Evolutionary conservation across 2,329 filamentous ascomycete species (phyloP).

Genomic region (Clarireedia homoeocarpa): DNA sequence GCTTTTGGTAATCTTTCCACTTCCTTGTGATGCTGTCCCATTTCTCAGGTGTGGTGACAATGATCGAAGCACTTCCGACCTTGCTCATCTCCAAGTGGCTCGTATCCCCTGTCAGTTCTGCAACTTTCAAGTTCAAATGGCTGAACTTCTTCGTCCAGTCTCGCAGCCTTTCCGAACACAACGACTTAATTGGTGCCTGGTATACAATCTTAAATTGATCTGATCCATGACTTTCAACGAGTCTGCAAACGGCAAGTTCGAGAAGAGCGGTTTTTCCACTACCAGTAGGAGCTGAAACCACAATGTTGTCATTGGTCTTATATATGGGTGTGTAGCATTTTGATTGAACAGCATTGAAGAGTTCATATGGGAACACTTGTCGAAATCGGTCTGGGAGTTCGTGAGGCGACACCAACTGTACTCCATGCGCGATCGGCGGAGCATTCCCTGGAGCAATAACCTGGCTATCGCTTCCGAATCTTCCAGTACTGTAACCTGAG

Average conservation of each 20-base stretch:
- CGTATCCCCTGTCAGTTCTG: constrained; percentile 77
- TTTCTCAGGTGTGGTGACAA: constrained; percentile 83
- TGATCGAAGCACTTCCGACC: constrained; percentile 69
- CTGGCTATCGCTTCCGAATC: constrained; percentile 2
- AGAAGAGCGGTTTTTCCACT: constrained; percentile 79
- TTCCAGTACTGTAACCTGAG: background rate
- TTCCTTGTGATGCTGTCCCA: constrained; percentile 87
- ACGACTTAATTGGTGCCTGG: constrained; percentile 75
- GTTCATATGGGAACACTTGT: constrained; percentile 60
- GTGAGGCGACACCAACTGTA: constrained; percentile 49
- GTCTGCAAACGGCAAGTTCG: constrained; percentile 72
- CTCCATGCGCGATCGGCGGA: constrained; percentile 37
- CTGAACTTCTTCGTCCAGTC: constrained; percentile 75
- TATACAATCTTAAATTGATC: constrained; percentile 75
- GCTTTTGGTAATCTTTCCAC: constrained; percentile 71
- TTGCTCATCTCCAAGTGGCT: constrained; percentile 56
- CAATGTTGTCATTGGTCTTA: constrained; percentile 63
- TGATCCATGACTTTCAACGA: constrained; percentile 48
- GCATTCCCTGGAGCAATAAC: constrained; percentile 20
- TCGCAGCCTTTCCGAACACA: constrained; percentile 67
- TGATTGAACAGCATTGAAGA: constrained; percentile 79
- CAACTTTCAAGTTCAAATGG: constrained; percentile 58
- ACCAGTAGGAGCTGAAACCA: constrained; percentile 74
- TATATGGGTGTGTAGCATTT: constrained; percentile 66
- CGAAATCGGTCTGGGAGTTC: constrained; percentile 63